A percentile compares a stretch with the other conserved stretches of the same genome.
Evolutionary conservation across 441 rosid genomes (phyloP).

Genomic region (Croton setiger): DNA sequence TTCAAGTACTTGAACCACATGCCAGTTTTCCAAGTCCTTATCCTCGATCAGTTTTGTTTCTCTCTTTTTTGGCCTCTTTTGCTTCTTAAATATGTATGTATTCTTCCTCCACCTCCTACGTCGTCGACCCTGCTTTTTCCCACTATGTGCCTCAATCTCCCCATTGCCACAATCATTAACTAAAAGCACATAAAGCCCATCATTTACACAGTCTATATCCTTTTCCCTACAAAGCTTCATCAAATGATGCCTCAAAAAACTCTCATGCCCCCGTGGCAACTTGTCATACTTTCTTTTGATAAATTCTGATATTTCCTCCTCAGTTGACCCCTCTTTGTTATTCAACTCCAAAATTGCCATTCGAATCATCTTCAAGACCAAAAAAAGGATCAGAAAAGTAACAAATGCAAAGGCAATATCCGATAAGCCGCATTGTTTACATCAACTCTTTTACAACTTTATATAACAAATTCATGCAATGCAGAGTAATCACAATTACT

Average conservation of each 20-base stretch:
- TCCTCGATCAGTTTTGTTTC: background rate
- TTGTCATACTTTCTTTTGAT: slow-evolving; percentile 22
- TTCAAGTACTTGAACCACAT: background rate
- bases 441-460: too few species aligned
- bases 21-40: slow-evolving; percentile 1
- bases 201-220: slow-evolving; percentile 3
- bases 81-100: background rate
- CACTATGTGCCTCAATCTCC: background rate
- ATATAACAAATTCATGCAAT: too few species aligned
- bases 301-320: slow-evolving; percentile 31
- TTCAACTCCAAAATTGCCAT: slow-evolving; percentile 31
- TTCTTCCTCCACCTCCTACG: background rate
- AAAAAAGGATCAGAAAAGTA: too few species aligned
- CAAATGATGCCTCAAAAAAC: slow-evolving; percentile 40
- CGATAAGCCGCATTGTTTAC: too few species aligned
- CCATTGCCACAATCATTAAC: background rate
- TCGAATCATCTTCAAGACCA: slow-evolving; percentile 34
- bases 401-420: too few species aligned
- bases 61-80: background rate
- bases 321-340: slow-evolving; percentile 34
- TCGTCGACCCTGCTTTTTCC: background rate
- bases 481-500: too few species aligned
- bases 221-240: slow-evolving; percentile 16
- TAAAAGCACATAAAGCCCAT: slow-evolving; percentile 15
- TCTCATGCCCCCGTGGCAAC: slow-evolving; percentile 36